phyloP scores from a whole-genome alignment of 2,329 filamentous ascomycete genomes.

The Epichloe baconii region DNA sequence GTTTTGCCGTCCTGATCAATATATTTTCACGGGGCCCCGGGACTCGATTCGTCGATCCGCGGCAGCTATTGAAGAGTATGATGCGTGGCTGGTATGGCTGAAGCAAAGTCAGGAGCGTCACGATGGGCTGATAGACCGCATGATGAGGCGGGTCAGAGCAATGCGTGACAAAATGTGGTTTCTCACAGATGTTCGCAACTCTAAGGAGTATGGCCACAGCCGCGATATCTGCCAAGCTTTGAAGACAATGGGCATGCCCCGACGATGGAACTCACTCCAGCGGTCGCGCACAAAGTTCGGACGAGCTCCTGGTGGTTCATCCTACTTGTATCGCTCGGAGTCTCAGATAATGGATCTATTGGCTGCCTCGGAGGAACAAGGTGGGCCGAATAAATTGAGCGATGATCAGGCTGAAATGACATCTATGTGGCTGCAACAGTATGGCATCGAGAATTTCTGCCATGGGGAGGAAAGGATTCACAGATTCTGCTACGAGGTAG shows the following conservation, averaged over 20 bases:
- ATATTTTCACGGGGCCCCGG: constrained; percentile 58
- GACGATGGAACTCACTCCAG: constrained; percentile 40
- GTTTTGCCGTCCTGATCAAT: constrained; percentile 58
- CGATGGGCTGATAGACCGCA: constrained; percentile 58
- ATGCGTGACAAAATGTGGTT: constrained; percentile 98
- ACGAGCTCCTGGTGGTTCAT: constrained; percentile 34
- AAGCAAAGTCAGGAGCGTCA: constrained; percentile 72
- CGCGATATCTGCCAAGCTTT: constrained; percentile 76
- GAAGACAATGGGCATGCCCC: constrained; percentile 72
- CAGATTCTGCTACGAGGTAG: constrained; percentile 81
- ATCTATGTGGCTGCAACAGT: constrained; percentile 65
- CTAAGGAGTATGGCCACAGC: constrained; percentile 75
- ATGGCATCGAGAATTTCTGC: constrained; percentile 84
- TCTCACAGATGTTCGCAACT: constrained; percentile 83
- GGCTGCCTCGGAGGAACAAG: constrained; percentile 69
- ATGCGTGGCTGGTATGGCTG: constrained; percentile 71
- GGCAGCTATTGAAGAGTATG: constrained; percentile 63
- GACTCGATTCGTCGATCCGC: constrained; percentile 58
- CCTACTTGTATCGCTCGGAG: constrained; percentile 67
- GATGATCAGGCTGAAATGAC: constrained; percentile 88
- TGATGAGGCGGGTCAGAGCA: constrained; percentile 60
- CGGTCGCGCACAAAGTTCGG: constrained; percentile 34
- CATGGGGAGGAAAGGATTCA: constrained; percentile 90
- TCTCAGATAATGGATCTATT: constrained; percentile 78
- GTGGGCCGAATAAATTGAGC: constrained; percentile 88